Evolutionary conservation across 139 green algal species (phyloP), one percentile per base, ranked within the genome.

Genomic region (Chlorella sp.): DNA sequence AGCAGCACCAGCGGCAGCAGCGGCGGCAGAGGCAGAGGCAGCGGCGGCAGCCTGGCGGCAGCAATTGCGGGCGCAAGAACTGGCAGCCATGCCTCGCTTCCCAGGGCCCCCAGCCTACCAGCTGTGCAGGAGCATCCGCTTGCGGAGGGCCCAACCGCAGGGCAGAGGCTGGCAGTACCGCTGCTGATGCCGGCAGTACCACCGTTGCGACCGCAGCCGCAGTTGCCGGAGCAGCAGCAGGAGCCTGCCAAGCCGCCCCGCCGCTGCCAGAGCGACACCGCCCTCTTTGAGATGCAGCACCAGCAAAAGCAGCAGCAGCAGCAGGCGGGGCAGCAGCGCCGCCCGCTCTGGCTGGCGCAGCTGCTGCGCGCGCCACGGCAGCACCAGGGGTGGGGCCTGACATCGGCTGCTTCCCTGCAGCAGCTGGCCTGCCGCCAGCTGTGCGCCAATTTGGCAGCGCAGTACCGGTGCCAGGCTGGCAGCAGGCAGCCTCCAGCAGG

Each of bases 371-470:
- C 36, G 64, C 68, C 66, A 4, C 84, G 14, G 68, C 26, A 32
- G 84, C 68, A n/a, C 34, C 9, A 26, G 24, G 87, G 87, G 40
- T 91, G 77, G 77, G 87, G 81, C 42, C 16, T 81, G 3, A 4
- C n/a, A 57, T 88, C 78, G 11, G 48, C 75, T 1, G 87, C 87
- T 15, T 28, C 78, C 0, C 78, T 91, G n/a, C 87, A 91, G n/a
- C 48, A 91, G 5, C 48, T 86, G 24, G 81, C 87, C 32, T 88
- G 77, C 78, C 87, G 81, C 60, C 48, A 73, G 68, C 42, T 91
- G 77, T 88, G 87, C 40, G 87, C 77, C n/a, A 75, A 22, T 30
- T 42, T 89, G 73, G 71, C 40, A 11, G 42, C 36, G 32, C 48
- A 83, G 73, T 37, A 36, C 22, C 30, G 26, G 73, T 26, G 53